Evolutionary conservation across 2,329 filamentous ascomycete genomes (phyloP), one percentile per base, ranked within the genome.

Genomic region (Metarhizium humberi): DNA sequence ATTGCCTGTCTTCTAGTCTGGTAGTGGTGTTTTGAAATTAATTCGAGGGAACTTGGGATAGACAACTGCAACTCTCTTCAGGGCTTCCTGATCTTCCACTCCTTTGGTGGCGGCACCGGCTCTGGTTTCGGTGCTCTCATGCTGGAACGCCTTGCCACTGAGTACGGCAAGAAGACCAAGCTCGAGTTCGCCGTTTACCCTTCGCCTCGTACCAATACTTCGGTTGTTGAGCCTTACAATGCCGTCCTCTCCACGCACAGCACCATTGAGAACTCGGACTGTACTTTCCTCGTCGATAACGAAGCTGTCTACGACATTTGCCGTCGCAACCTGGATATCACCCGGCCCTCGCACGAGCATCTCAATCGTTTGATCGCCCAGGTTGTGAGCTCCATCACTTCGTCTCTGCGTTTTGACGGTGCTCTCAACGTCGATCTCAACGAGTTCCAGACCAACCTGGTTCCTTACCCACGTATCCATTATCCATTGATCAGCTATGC

Each of bases 91-190:
- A 81, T 88, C 71, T 88, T 88, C 78, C 85, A 88, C 76, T 88
- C 85, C 13, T 88, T 88, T 61, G 85, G 85, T 64, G 85, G 85
- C 66, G 85, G 85, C 70, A 88, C 85, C 57, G 85, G 85, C 59
- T 88, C 85, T 61, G 85, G 85, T 62, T 88, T 88, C 68, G 85
- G 85, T 65, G 83, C 85, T 59, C 84, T 88, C 48, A 77, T 88
- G 60, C 80, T 88, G 45, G 85, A 88, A 77, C 85, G 84, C 61
- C 82, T 88, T 55, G 80, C 85, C n/a, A 82, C 81, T 62, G 85
- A 88, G 72, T 88, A 85, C 64, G 84, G 82, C 74, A 88, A 88
- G 79, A 88, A 88, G 79, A 85, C 79, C 73, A 88, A 88, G 80
- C 84, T 88, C 58, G 85, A 88, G 72, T 87, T 88, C 66, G 80